Conservation (phyloP, 2,329 filamentous ascomycete genomes). For the Colletotrichum sp. region DNA sequence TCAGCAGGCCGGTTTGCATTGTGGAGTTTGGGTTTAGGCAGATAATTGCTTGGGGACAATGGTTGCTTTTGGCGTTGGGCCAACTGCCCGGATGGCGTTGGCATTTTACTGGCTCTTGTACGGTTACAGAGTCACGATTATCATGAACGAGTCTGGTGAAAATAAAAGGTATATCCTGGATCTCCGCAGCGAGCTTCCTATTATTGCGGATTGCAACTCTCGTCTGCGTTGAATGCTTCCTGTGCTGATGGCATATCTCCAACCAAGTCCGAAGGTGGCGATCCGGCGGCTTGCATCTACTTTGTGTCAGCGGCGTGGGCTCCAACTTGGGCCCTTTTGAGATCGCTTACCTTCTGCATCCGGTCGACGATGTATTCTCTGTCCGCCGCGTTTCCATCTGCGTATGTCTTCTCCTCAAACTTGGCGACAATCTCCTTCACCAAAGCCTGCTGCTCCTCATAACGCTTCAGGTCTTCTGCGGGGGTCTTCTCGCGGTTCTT, state of each 20-base stretch:
- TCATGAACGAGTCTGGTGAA: slow-evolving; percentile 22
- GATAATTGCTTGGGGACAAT: background rate
- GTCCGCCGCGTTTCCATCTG: slow-evolving; percentile 80
- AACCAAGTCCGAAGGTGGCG: slow-evolving; percentile 87
- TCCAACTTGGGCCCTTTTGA: slow-evolving; percentile 10
- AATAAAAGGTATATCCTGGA: slow-evolving; percentile 21
- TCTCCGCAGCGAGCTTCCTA: slow-evolving; percentile 25
- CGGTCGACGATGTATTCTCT: slow-evolving; percentile 93
- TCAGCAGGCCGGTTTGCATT: background rate
- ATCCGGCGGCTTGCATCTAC: slow-evolving; percentile 96
- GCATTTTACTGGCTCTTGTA: background rate
- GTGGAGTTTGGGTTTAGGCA: background rate
- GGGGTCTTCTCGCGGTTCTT: slow-evolving; percentile 73
- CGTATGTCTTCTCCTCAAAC: slow-evolving; percentile 84
- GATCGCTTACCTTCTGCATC: slow-evolving; percentile 85
- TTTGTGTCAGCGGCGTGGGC: slow-evolving; percentile 19
- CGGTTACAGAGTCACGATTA: background rate
- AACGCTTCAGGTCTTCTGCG: slow-evolving; percentile 77
- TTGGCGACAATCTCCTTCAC: slow-evolving; percentile 87
- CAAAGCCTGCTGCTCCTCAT: slow-evolving; percentile 78
- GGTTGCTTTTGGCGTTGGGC: background rate
- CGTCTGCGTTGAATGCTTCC: slow-evolving; percentile 68
- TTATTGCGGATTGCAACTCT: slow-evolving; percentile 68
- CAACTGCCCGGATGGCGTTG: background rate
- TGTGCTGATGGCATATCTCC: slow-evolving; percentile 87